phyloP scores from a whole-genome alignment of 441 rosid genomes.

The Erodium trifolium region DNA sequence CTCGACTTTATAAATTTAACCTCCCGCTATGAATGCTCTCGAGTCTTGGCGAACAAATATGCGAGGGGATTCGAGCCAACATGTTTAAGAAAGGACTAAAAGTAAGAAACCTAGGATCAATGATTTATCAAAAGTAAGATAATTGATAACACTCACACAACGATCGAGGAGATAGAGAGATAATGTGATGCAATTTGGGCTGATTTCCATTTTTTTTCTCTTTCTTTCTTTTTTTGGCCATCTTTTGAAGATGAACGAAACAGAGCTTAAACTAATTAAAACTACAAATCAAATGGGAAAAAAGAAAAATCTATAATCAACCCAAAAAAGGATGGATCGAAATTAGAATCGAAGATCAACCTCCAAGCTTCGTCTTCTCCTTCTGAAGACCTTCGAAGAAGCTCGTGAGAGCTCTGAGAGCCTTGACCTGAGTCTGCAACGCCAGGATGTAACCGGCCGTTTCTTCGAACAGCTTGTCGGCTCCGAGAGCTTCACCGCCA shows the following conservation, averaged over 20 bases:
- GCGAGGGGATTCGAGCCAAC: too few relatives aligned
- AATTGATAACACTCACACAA: not conserved
- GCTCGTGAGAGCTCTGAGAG: constrained; percentile 41
- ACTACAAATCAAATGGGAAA: not conserved
- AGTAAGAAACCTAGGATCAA: too few relatives aligned
- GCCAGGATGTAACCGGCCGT: constrained; percentile 57
- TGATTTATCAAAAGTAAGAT: too few relatives aligned
- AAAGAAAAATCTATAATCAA: not conserved
- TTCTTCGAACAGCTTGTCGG: constrained; percentile 52
- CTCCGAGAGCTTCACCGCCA: constrained; percentile 46
- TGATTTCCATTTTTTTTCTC: not conserved
- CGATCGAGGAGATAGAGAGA: not conserved
- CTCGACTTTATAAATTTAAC: too few relatives aligned
- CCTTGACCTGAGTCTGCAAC: constrained; percentile 50
- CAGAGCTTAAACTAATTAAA: not conserved
- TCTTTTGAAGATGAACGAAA: not conserved
- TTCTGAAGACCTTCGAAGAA: constrained; percentile 45
- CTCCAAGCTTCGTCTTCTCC: constrained; percentile 48
- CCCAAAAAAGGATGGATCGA: not conserved
- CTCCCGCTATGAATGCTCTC: too few relatives aligned
- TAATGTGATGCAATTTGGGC: not conserved
- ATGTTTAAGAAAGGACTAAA: too few relatives aligned
- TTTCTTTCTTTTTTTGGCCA: not conserved
- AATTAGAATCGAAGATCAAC: constrained; percentile 20
- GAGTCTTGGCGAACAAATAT: too few relatives aligned